Evolutionary conservation across 352 stramenopile genomes (phyloP), one percentile per base, ranked within the genome.

Genomic region (Phytophthora megakarya): DNA sequence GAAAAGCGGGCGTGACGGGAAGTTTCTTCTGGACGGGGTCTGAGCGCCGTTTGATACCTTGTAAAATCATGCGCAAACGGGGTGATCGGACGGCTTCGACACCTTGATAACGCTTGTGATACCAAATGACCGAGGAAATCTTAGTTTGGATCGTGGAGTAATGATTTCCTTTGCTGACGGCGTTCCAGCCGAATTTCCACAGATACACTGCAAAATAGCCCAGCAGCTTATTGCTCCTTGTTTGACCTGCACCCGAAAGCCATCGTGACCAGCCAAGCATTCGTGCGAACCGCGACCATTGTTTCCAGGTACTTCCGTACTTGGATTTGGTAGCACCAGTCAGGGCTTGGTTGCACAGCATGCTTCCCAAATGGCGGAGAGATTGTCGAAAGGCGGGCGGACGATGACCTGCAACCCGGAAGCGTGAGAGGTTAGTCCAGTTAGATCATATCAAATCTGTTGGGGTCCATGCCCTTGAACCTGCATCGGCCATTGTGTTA

Each of bases 401-500:
- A 63, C 35, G 18, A 12, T 1, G 8, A 63, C n/a, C 58, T 65
- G 58, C 28, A 16, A 37, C 58, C 47, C 65, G 1, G 48, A 62
- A 38, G 11, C 5, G 44, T n/a, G 21, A 60, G 3, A 69, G 3
- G 35, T 66, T 51, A 69, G 53, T 47, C 64, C 56, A 73, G 0
- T 7, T 32, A 5, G 18, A n/a, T 30, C 35, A 39, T 15, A 39
- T 5, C 5, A 11, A 11, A n/a, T 39, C 33, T 5, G 33, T 13
- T 15, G 9, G 9, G 11, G 18, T 42, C 65, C 57, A 73, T 8
- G 53, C 52, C 0, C 65, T 46, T 1, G 57, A 68, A 1, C 46
- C 52, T 3, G 39, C 50, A 21, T 73, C 52, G 1, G 47, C 65
- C 45, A 65, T 57, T 0, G 28, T 63, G 42, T 73, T 73, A 9